Evolutionary conservation across 805 yeast genomes (phyloP), one percentile per base, ranked within the genome.

Genomic region (Torulaspora delbrueckii): DNA sequence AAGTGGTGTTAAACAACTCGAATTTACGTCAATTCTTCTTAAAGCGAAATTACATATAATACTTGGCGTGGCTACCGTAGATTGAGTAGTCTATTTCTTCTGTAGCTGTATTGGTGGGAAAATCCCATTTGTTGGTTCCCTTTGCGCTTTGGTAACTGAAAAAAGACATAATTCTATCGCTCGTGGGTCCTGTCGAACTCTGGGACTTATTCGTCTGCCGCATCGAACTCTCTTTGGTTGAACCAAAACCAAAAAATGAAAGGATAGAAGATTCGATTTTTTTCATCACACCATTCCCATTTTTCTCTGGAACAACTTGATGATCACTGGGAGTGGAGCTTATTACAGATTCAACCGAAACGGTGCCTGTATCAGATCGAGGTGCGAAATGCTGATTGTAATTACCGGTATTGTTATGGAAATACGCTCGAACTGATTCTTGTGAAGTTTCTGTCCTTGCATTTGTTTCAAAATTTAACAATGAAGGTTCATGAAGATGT

Each of bases 11-110:
- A 13, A 5, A 13, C 4, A 2, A n/a, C 9, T 5, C n/a, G 1
- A n/a, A 12, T 8, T 34, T 3, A 19, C 5, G 5, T 8, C 19
- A 22, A 36, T 14, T 14, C n/a, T 9, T 9, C 5, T 12, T 12
- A 4, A 5, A 39, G 35, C 42, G 18, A 19, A 14, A 18, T 37
- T 37, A 48, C 43, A 48, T 42, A 25, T 43, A 48, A 34, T 46
- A 45, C 14, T 45, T 48, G 39, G 52, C 52, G 23, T 48, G 52
- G 19, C 37, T 46, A 8, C 52, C 52, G 8, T 48, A 48, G 7
- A 45, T 42, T 6, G 43, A 32, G n/a, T 41, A 28, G 35, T 43
- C 38, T 31, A 31, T 31, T 12, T 40, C 16, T 12, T 40, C 43
- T 9, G 13, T 22, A 22, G 43, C 22, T 8, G 28, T 13, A 5